Base-by-base conservation (phyloP, 2,329 filamentous ascomycete genomes). In the Trichoderma pleuroti region DNA sequence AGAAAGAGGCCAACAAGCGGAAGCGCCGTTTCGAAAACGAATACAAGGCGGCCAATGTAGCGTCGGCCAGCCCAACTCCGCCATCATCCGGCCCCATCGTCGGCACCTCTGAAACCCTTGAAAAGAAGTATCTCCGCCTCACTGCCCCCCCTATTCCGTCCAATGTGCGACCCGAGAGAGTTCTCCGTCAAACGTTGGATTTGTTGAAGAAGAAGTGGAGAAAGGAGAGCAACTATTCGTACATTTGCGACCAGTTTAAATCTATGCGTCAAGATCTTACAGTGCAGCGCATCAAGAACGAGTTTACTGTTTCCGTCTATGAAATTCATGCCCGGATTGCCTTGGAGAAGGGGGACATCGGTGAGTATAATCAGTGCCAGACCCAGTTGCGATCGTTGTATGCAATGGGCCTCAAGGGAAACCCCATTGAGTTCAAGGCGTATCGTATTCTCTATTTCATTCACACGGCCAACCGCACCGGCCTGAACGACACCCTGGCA, bases 341-440 rank as follows among this genome's bases (percentile, higher is more conserved):
- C 75, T 86, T 99, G 82, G 95, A 99, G 83, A 98, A 97, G 88
- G 94, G 93, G 84, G 96, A 99, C 86, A 89, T 98, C 86, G 95
- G 96, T 99, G 96, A 99, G 96, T 99, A 99, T 96, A 99, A 99
- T 86, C 96, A 99, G 88, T 99, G 96, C 83, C 96, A 99, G 86
- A 98, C 96, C 78, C 96, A 99, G 85, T 87, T 99, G 80, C 93
- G 93, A 82, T 93, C 92, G 75, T 86, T 99, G 78, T 98, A 99
- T 83, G 89, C 89, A 81, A 89, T 93, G 84, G 92, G 93, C 75
- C 85, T 97, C 80, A 93, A 93, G 79, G 96, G 95, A 77, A 94
- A 94, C 82, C 90, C 93, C 79, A 91, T 93, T 84, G 96, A 99
- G 83, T 99, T 99, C 84, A 96, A 96, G 88, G 96, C 95, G 74